Conservation (phyloP, 176 grass and related monocot genomes). For the Aegilops longissima region DNA sequence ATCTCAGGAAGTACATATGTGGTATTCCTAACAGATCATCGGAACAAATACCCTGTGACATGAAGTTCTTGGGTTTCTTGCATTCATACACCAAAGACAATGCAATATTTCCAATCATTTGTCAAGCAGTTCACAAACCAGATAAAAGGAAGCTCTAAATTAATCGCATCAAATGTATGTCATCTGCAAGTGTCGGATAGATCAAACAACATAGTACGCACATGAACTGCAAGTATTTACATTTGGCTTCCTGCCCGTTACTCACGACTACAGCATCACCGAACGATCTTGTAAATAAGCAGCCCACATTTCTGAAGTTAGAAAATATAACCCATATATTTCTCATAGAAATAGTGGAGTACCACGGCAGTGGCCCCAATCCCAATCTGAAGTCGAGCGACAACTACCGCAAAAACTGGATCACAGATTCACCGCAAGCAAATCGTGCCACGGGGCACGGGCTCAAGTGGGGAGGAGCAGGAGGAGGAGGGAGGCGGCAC, state of each 20-base stretch:
- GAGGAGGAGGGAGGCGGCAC: neutral
- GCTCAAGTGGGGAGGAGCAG: neutral
- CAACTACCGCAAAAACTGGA: neutral
- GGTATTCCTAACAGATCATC: neutral
- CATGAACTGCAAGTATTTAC: neutral
- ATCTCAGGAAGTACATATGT: neutral
- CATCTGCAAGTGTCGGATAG: neutral
- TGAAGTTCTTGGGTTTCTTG: neutral
- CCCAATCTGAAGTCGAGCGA: neutral
- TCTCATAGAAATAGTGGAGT: neutral
- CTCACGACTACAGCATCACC: neutral
- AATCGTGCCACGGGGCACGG: neutral
- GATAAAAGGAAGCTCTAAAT: neutral
- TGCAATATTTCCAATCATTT: neutral
- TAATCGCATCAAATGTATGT: neutral
- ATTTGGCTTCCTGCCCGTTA: neutral
- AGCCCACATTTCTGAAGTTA: neutral
- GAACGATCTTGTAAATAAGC: neutral
- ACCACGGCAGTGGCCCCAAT: neutral
- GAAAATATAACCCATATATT: neutral
- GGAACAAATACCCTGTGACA: neutral
- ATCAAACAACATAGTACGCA: neutral
- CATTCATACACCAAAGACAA: neutral
- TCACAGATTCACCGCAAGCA: slow-evolving; percentile 4
- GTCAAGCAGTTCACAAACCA: neutral